Evolutionary conservation across 2,329 filamentous ascomycete species (phyloP), one percentile per base, ranked within the genome.

Genomic region (Fonsecaea monophora): DNA sequence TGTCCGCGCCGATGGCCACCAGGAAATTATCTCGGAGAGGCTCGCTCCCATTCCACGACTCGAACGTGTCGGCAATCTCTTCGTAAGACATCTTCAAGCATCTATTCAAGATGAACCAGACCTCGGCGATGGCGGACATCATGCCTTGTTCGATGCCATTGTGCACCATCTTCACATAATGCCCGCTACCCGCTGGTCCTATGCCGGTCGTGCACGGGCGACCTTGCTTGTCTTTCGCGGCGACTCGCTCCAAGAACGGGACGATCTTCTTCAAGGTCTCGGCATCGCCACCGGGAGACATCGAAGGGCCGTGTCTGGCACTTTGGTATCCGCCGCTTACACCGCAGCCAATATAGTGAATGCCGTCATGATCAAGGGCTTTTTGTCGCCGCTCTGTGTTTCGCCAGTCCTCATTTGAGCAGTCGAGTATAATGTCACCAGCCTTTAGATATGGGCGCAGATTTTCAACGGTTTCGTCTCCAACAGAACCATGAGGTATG

Each of bases 151-250:
- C 89, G 67, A 92, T 91, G 0, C 89, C 89, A 70, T 92, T 91
- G 74, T 92, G 89, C 3, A 91, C 83, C 88, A 91, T 92, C 79
- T 92, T 92, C 48, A 91, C 87, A 73, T 89, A 92, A 75, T 92
- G 89, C 0, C 89, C 89, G 1, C 85, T 83, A 1, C 89, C 89
- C 0, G 85, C 85, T 1, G 85, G 84, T 0, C 89, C 89, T 55
- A 89, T 82, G 32, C 83, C 81, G 0, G 79, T 84, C 0, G 89
- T 87, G 71, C 89, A 91, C 0, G 88, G 83, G 10, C 81, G 83
- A 0, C 86, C 86, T 3, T 85, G 79, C 50, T 68, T 67, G 63
- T 89, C 87, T 72, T 89, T 90, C 0, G 89, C 89, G 0, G 89
- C 85, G 54, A 90, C 83, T 48, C 81, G 84, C 68, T 85, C 77